Percentiles rank a stretch among this genome's conserved stretches.
phyloP scores from a whole-genome alignment of 345 rosid species.

The Isatis tinctoria region DNA sequence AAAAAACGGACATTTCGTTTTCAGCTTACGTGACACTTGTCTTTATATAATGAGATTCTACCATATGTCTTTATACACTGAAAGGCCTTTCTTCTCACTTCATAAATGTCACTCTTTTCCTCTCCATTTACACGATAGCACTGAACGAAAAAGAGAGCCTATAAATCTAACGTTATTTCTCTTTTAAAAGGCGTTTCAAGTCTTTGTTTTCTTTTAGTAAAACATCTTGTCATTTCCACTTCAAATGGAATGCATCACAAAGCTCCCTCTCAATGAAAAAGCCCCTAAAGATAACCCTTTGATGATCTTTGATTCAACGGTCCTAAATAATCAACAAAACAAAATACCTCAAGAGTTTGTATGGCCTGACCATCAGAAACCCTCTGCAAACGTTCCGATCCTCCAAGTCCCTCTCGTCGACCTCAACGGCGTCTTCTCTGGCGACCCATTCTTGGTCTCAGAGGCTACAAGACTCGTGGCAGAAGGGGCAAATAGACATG shows the following conservation, averaged over 20 bases:
- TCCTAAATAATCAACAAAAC: neutral
- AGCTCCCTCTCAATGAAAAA: neutral
- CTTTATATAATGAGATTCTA: neutral
- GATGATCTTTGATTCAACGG: neutral
- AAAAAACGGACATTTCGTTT: neutral
- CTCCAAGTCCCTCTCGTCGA: conserved; percentile 1
- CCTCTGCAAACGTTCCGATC: neutral
- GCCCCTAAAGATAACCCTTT: neutral
- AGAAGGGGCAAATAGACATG: neutral
- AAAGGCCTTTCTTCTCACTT: neutral
- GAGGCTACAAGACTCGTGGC: neutral
- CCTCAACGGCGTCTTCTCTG: neutral
- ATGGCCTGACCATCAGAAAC: neutral
- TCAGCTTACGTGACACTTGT: neutral
- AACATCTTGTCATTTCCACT: neutral
- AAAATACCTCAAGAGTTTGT: neutral
- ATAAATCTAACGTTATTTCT: neutral
- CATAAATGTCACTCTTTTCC: neutral
- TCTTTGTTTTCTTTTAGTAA: too few species aligned
- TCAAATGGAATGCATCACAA: neutral
- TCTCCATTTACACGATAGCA: neutral
- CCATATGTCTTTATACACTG: neutral
- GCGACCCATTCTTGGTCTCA: neutral
- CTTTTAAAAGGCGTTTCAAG: too few species aligned
- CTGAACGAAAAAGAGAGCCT: neutral